Evolutionary conservation across 2,329 filamentous ascomycete species (phyloP).

Genomic region (Hansfordia pulvinata): DNA sequence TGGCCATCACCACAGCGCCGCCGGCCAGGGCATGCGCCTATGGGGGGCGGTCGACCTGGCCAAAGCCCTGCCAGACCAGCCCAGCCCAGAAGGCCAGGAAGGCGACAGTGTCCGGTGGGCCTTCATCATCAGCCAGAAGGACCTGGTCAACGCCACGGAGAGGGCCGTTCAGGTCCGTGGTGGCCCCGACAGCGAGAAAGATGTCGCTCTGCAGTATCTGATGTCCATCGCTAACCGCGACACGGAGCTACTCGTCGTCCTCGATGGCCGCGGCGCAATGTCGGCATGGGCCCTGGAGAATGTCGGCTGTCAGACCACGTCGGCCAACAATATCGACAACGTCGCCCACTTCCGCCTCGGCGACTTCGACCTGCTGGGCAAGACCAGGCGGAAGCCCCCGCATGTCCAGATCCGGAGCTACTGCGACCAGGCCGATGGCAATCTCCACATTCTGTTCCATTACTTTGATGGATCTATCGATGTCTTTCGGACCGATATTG

Average conservation of each 20-base stretch:
- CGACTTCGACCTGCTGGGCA: conserved; percentile 35
- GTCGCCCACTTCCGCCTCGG: conserved; percentile 61
- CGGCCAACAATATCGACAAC: conserved; percentile 63
- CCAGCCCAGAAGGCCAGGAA: conserved; percentile 5
- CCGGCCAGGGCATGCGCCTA: conserved; percentile 58
- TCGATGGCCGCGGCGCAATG: conserved; percentile 77
- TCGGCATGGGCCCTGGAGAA: conserved; percentile 89
- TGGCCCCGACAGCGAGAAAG: conserved; percentile 43
- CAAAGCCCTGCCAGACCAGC: conserved; percentile 46
- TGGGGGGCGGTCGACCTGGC: conserved; percentile 72
- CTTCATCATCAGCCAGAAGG: conserved; percentile 70
- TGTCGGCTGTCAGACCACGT: conserved; percentile 55
- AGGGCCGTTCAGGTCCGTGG: conserved; percentile 51
- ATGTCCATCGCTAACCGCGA: conserved; percentile 74
- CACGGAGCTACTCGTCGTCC: conserved; percentile 75
- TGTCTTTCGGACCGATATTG: conserved; percentile 66
- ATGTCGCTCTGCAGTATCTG: conserved; percentile 68
- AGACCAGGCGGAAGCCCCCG: conserved; percentile 8
- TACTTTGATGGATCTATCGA: conserved; percentile 76
- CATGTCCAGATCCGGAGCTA: conserved; percentile 64
- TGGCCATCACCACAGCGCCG: too few species aligned
- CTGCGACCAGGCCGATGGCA: conserved; percentile 49
- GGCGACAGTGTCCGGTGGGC: conserved; percentile 43
- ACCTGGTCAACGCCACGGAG: conserved; percentile 68
- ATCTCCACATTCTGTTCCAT: conserved; percentile 64